Conservation (phyloP, 2,329 filamentous ascomycete genomes). For the Verticillium nonalfalfae region DNA sequence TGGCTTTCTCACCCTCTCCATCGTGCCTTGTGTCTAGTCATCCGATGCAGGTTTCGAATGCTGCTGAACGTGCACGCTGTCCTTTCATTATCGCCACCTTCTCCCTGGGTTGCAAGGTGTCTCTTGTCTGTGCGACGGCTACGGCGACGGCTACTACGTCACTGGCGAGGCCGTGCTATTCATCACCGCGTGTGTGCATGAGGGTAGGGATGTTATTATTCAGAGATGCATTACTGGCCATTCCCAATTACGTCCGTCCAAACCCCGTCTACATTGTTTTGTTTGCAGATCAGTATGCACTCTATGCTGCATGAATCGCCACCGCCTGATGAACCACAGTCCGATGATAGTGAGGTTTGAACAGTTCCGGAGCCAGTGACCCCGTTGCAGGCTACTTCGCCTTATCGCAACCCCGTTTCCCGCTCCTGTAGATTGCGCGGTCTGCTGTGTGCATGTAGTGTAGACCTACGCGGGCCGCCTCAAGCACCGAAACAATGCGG, state of each 20-base stretch:
- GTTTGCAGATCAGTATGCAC: too few relatives aligned
- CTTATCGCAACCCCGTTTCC: too few relatives aligned
- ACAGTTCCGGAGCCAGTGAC: too few relatives aligned
- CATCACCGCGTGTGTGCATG: background rate
- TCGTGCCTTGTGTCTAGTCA: background rate
- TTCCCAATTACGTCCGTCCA: too few relatives aligned
- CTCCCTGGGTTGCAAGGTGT: background rate
- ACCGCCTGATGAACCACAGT: too few relatives aligned
- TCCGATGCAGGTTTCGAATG: background rate
- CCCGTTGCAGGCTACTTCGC: too few relatives aligned
- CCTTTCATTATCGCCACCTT: background rate
- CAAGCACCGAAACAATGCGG: background rate
- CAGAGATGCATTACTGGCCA: too few relatives aligned
- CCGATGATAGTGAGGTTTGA: too few relatives aligned
- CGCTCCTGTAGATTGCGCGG: too few relatives aligned
- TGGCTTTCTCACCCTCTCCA: background rate
- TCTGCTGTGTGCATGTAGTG: background rate
- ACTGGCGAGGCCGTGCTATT: background rate
- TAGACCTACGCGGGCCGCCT: background rate
- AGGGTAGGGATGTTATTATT: too few relatives aligned
- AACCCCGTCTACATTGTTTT: too few relatives aligned
- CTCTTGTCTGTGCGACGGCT: background rate
- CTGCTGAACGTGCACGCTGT: background rate
- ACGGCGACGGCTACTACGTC: background rate
- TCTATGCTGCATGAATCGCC: too few relatives aligned